phyloP scores from a whole-genome alignment of 2,329 filamentous ascomycete species.

The Botrytis pseudocinerea region DNA sequence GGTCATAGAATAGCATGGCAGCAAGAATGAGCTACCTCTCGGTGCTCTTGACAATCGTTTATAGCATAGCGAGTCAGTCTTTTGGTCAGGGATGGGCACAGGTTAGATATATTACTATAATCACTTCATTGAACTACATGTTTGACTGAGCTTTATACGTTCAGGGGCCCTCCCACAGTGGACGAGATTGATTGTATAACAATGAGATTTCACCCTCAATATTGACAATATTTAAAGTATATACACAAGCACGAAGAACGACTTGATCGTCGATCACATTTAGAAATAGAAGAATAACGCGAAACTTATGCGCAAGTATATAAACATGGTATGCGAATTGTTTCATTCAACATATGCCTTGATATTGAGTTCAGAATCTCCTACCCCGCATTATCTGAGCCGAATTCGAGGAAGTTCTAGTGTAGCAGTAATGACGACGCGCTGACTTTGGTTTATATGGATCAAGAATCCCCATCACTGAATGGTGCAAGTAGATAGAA shows the following conservation, averaged over 20 bases:
- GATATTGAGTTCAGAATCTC: background rate
- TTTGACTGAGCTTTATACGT: background rate
- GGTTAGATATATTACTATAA: background rate
- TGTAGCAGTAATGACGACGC: background rate
- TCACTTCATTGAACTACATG: background rate
- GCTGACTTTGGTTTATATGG: background rate
- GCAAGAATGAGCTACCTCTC: slow-evolving; percentile 4
- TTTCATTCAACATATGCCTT: background rate
- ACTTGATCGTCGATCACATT: background rate
- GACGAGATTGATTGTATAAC: background rate
- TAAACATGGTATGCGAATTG: background rate
- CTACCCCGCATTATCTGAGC: background rate
- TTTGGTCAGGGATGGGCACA: background rate
- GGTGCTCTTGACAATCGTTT: slow-evolving; percentile 9
- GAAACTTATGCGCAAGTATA: background rate
- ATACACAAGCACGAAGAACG: background rate
- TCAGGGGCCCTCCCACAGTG: background rate
- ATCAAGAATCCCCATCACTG: background rate
- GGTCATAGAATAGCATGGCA: slow-evolving; percentile 10
- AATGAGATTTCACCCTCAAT: background rate
- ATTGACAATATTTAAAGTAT: background rate
- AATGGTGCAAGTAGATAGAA: background rate
- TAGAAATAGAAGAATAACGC: background rate
- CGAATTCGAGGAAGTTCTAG: background rate
- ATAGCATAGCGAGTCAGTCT: slow-evolving; percentile 5